Evolutionary conservation across 495 filamentous ascomycete species (phyloP).

Genomic region (Penicillium samsonianum): DNA sequence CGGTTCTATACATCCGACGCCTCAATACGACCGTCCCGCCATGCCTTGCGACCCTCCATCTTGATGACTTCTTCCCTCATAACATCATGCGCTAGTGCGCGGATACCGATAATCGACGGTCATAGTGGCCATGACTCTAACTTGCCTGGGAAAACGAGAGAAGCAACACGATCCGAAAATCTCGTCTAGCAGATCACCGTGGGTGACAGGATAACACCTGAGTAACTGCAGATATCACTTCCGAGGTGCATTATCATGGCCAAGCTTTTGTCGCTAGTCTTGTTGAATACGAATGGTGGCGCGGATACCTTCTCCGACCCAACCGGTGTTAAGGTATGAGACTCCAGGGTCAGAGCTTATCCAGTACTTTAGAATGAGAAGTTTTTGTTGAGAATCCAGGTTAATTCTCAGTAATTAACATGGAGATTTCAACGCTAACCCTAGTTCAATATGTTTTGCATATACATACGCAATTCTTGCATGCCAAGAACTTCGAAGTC

Average conservation of each 20-base stretch:
- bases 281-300: slow-evolving; percentile 74
- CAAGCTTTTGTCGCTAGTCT: slow-evolving; percentile 64
- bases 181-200: slow-evolving; percentile 89
- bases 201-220: slow-evolving; percentile 82
- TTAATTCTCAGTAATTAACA: too few relatives aligned
- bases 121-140: slow-evolving; percentile 85
- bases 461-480: too few relatives aligned
- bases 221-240: slow-evolving; percentile 77
- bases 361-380: slow-evolving; percentile 79
- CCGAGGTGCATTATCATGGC: slow-evolving; percentile 78
- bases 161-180: slow-evolving; percentile 86
- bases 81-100: slow-evolving; percentile 69
- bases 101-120: slow-evolving; percentile 79
- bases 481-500: too few relatives aligned
- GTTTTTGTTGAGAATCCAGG: too few relatives aligned
- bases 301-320: slow-evolving; percentile 73
- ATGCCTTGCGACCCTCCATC: slow-evolving; percentile 89
- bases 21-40: slow-evolving; percentile 86
- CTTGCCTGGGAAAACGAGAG: slow-evolving; percentile 76
- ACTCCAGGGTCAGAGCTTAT: slow-evolving; percentile 61
- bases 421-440: too few relatives aligned
- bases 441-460: too few relatives aligned
- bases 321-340: slow-evolving; percentile 74
- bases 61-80: slow-evolving; percentile 73
- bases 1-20: slow-evolving; percentile 81